Evolutionary conservation across 2,329 filamentous ascomycete species (phyloP), one percentile per base, ranked within the genome.

Genomic region (Elsinoe australis): DNA sequence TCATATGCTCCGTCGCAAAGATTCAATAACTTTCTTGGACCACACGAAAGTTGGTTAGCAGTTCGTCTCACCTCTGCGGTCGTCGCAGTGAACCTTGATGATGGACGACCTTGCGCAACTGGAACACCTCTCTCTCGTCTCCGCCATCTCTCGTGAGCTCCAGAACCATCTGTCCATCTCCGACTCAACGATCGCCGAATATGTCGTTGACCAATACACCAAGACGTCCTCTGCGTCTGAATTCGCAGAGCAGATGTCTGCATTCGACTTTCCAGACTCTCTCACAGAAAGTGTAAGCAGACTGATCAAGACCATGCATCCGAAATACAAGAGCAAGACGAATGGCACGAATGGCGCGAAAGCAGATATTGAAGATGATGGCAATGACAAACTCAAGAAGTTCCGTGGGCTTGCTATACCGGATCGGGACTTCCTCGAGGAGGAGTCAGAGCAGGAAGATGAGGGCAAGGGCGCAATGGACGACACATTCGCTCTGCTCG

Each of bases 101-200:
- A 94, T 95, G 87, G 88, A 94, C 63, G 90, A 95, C 62, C 77
- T 98, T 56, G 79, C 86, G 65, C 85, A 87, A 58, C 81, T 98
- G 63, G 92, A 98, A 74, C 75, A 94, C 52, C 77, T 98, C 47
- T 95, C 89, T 59, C 82, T 98, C 61, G 88, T 96, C 49, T 92
- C 87, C 44, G 95, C 90, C 66, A 87, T 98, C 58, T 88, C 88
- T 10, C 90, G 85, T 14, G 92, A 98, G 67, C 75, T 98, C 47
- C 84, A 94, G 59, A 98, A 98, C 62, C 87, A 98, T 68, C 69
- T 96, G 51, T 87, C 89, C 49, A 80, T 95, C 58, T 85, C 79
- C 63, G 89, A 98, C 69, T 95, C 94, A 68, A 95, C 87, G 4
- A 80, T 98, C 19, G 89, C 92, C 57, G 92, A 98, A 67, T 98